Base-by-base conservation (phyloP, 805 yeast genomes). In the Ogataea glucozyma region DNA sequence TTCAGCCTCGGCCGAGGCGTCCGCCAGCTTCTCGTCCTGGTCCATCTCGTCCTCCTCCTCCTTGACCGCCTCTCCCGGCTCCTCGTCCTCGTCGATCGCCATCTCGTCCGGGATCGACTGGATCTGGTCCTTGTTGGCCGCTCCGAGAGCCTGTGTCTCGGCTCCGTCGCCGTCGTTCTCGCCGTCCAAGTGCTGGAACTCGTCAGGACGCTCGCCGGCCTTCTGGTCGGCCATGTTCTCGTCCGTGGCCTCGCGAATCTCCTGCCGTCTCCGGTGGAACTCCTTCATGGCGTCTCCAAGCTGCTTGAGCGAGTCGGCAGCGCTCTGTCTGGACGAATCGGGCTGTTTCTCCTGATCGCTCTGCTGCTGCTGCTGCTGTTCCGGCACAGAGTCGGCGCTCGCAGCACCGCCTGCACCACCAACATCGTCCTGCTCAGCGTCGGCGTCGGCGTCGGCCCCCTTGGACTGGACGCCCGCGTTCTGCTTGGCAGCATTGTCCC, bases 141-240 rank as follows among this genome's bases (percentile, higher is more conserved):
- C 82, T 17, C 98, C 98, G 39, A 93, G 67, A 1, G 98, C 99
- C 63, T 93, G 98, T 0, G 96, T 87, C n/a, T n/a, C n/a, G n/a
- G n/a, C n/a, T n/a, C n/a, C n/a, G 38, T 87, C 90, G 43, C 69
- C 72, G 21, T 83, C 81, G 47, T 85, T 83, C 34, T 83, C 90
- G 36, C 89, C 90, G 29, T 85, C 88, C 38, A 84, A 71, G 56
- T 87, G 93, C 58, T 87, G 88, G 62, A 88, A 85, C 55, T 88
- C 95, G 57, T 88, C 96, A 0, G 95, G 90, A 38, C 81, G 75
- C 47, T 80, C 83, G 46, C 77, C 81, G 10, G 82, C 80, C 18
- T 70, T 66, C 40, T 77, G 74, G 10, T 81, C 81, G 19, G 60
- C 67, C 33, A 75, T 69, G 21, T 69, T 69, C 30, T 79, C 79